phyloP scores from a whole-genome alignment of 768 basidiomycete genomes.

The Rhodotorula paludigena region DNA sequence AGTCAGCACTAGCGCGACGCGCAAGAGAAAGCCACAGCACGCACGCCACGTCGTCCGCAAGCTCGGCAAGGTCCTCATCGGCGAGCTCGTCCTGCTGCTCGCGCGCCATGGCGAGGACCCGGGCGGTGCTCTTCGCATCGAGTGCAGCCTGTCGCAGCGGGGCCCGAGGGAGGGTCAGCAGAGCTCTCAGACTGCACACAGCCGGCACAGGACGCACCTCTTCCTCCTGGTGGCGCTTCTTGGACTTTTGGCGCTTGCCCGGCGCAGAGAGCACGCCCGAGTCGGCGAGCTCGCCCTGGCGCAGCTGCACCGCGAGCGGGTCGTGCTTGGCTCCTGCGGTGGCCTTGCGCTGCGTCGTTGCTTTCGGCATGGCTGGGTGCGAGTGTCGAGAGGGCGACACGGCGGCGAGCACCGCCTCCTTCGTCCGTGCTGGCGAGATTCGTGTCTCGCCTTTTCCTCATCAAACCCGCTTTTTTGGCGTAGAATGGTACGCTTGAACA shows the following conservation, averaged over 20 bases:
- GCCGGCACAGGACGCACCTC: slow-evolving; percentile 47
- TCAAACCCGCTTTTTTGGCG: too few relatives aligned
- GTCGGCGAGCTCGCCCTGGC: slow-evolving; percentile 59
- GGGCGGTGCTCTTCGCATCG: slow-evolving; percentile 73
- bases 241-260: slow-evolving; percentile 48
- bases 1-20: not conserved
- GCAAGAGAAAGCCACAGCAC: not conserved
- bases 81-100: slow-evolving; percentile 70
- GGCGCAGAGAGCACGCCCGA: slow-evolving; percentile 34
- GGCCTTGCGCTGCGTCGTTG: not conserved
- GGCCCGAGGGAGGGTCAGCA: slow-evolving; percentile 5
- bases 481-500: too few relatives aligned
- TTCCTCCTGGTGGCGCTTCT: slow-evolving; percentile 57
- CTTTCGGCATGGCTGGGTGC: slow-evolving; percentile 22
- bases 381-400: not conserved
- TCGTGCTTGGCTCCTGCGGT: slow-evolving; percentile 57
- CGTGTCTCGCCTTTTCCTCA: too few relatives aligned
- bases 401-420: not conserved
- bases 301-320: slow-evolving; percentile 76
- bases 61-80: slow-evolving; percentile 41
- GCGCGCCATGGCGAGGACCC: slow-evolving; percentile 84
- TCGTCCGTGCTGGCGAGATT: not conserved
- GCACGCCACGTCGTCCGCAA: slow-evolving; percentile 27
- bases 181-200: not conserved
- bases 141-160: slow-evolving; percentile 56